phyloP scores from a whole-genome alignment of 176 grass and related monocot species.

The Oryza rufipogon region DNA sequence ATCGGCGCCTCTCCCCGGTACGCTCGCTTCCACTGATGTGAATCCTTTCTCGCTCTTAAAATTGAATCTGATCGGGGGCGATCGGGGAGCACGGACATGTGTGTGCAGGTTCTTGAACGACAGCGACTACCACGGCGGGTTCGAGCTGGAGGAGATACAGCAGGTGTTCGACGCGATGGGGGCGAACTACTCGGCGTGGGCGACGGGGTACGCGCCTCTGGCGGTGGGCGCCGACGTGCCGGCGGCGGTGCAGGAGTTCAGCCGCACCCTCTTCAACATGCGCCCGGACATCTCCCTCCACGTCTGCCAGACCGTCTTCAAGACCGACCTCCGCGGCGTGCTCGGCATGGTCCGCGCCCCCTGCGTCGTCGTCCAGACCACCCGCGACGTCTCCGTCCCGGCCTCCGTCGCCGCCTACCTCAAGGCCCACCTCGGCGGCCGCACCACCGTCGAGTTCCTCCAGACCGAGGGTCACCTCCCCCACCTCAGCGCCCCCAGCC shows the following conservation, averaged over 20 bases:
- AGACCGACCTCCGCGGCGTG: conserved; percentile 78
- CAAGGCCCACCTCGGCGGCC: conserved; percentile 70
- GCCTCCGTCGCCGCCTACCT: conserved; percentile 79
- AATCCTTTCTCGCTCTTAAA: too few relatives aligned
- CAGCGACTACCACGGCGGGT: conserved; percentile 82
- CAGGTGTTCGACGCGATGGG: conserved; percentile 85
- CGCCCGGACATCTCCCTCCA: conserved; percentile 91
- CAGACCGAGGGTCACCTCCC: conserved; percentile 91
- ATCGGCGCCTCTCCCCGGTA: conserved; percentile 88
- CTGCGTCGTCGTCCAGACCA: conserved; percentile 84
- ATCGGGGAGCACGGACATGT: neutral
- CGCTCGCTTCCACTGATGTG: too few relatives aligned
- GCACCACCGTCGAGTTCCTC: conserved; percentile 70
- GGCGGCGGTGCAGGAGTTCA: conserved; percentile 90
- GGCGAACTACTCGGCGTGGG: conserved; percentile 91
- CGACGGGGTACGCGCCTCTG: conserved; percentile 85
- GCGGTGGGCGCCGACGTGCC: conserved; percentile 93
- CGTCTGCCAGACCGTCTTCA: conserved; percentile 87
- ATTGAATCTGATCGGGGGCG: neutral
- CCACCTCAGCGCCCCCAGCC: conserved; percentile 84
- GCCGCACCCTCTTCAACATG: conserved; percentile 99
- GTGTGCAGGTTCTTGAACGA: conserved; percentile 83
- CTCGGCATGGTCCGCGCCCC: conserved; percentile 72
- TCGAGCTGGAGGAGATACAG: conserved; percentile 81
- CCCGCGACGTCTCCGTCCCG: conserved; percentile 91